A percentile compares a stretch with the other conserved stretches of the same genome.
These are phyloP conservation scores for Ailanthus altissimus DNA, from an alignment of 345 rosid genomes.

Conservation along the genomic window DNA sequence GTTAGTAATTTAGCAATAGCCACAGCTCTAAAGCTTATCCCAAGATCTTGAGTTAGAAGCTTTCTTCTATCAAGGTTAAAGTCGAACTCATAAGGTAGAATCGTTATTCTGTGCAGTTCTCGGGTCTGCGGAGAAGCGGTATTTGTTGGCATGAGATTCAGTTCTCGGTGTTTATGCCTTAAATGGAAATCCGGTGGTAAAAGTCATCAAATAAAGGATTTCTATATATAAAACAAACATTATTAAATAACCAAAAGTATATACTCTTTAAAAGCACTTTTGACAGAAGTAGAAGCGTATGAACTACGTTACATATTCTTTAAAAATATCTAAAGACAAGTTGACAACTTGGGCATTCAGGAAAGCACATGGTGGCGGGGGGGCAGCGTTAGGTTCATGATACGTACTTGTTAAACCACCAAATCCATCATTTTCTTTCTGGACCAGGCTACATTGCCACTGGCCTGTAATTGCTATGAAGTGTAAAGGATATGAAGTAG, in stretches of 20 bases:
- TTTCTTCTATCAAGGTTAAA: too few relatives aligned
- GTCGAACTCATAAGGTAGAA: too few relatives aligned
- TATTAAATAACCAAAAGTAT: neutral
- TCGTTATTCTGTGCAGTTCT: too few relatives aligned
- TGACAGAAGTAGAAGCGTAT: neutral
- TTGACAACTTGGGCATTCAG: slow-evolving; percentile 21
- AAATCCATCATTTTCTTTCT: neutral
- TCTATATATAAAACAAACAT: neutral
- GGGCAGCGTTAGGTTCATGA: slow-evolving; percentile 12
- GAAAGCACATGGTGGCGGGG: slow-evolving; percentile 14
- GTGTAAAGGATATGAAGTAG: neutral
- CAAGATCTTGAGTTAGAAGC: too few relatives aligned
- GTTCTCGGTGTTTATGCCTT: too few relatives aligned
- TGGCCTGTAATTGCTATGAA: neutral
- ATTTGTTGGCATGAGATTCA: too few relatives aligned
- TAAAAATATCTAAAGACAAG: slow-evolving; percentile 10
- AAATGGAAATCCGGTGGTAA: too few relatives aligned
- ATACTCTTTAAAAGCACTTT: neutral
- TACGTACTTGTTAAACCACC: slow-evolving; percentile 9
- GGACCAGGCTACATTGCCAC: slow-evolving; percentile 11
- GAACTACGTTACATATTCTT: neutral
- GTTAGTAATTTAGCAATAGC: too few relatives aligned
- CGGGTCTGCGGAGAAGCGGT: too few relatives aligned
- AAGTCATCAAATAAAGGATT: too few relatives aligned
- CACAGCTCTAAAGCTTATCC: too few relatives aligned